Conservation (phyloP, 192 early-diverging fungal genomes). For the Podila horticola region DNA sequence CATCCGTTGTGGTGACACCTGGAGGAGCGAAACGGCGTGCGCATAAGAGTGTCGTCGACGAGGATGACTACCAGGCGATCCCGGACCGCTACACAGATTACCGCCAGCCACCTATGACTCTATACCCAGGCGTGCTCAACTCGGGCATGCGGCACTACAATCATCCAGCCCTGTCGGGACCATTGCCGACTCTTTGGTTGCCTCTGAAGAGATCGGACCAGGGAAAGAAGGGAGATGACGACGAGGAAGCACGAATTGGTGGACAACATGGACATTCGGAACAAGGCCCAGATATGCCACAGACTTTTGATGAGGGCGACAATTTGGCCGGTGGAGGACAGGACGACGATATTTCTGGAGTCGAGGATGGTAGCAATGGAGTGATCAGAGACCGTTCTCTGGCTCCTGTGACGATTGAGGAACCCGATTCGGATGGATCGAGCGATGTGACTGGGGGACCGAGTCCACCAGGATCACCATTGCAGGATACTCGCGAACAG, state of each 20-base stretch:
- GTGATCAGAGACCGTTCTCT: not conserved
- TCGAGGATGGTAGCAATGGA: not conserved
- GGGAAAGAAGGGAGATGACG: not conserved
- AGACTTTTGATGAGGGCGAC: conserved; percentile 31
- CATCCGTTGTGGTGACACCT: not conserved
- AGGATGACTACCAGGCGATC: conserved; percentile 70
- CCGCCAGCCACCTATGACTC: conserved; percentile 74
- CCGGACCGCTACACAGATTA: conserved; percentile 78
- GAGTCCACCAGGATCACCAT: conserved; percentile 8
- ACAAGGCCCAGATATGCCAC: not conserved
- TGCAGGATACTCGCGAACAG: not conserved
- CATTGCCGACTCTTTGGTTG: conserved; percentile 77
- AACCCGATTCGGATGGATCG: not conserved
- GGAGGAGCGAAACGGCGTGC: not conserved
- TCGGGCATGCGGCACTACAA: conserved; percentile 75
- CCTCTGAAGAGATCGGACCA: conserved; percentile 59
- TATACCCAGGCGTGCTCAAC: conserved; percentile 78
- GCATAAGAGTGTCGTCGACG: conserved; percentile 58
- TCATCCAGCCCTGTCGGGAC: conserved; percentile 73
- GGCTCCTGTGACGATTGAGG: not conserved
- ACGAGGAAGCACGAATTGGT: conserved; percentile 9
- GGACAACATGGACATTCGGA: not conserved
- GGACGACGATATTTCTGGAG: conserved; percentile 20
- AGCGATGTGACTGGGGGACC: conserved; percentile 31
- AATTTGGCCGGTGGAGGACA: conserved; percentile 47